Conservation (phyloP, 495 filamentous ascomycete genomes). For the Schizothecium vesticola region DNA sequence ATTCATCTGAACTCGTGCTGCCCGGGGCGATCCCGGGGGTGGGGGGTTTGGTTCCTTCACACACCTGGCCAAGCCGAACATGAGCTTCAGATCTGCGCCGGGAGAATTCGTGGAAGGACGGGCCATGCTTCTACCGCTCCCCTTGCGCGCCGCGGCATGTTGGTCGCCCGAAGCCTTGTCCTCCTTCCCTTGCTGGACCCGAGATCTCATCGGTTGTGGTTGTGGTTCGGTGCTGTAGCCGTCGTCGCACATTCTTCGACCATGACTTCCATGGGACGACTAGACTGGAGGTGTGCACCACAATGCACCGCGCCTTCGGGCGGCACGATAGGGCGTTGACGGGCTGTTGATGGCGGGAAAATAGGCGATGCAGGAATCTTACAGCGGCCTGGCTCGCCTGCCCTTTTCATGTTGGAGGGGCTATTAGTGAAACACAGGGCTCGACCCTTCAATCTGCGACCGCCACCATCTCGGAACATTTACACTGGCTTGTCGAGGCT, state of each 20-base stretch:
- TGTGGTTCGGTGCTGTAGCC: neutral
- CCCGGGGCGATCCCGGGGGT: neutral
- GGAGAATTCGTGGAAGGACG: slow-evolving; percentile 13
- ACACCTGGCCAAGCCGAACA: slow-evolving; percentile 1
- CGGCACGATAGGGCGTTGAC: neutral
- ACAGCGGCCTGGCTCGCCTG: neutral
- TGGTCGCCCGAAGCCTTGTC: neutral
- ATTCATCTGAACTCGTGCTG: neutral
- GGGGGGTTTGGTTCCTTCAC: too few species aligned
- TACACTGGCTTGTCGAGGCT: neutral
- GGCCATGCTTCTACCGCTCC: slow-evolving; percentile 5
- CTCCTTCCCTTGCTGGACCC: neutral
- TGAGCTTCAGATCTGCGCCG: slow-evolving; percentile 10
- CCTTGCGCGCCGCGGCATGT: neutral
- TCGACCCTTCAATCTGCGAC: slow-evolving; percentile 5
- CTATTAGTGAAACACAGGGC: slow-evolving; percentile 6
- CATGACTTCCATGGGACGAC: neutral
- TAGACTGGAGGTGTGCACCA: neutral
- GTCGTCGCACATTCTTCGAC: neutral
- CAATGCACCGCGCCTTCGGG: neutral
- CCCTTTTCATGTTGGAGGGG: neutral
- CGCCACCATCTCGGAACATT: neutral
- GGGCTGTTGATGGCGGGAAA: neutral
- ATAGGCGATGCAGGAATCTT: slow-evolving; percentile 2
- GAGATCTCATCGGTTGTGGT: neutral